phyloP scores from a whole-genome alignment of 2,329 filamentous ascomycete genomes.

The Chaetomiaceae sp. region DNA sequence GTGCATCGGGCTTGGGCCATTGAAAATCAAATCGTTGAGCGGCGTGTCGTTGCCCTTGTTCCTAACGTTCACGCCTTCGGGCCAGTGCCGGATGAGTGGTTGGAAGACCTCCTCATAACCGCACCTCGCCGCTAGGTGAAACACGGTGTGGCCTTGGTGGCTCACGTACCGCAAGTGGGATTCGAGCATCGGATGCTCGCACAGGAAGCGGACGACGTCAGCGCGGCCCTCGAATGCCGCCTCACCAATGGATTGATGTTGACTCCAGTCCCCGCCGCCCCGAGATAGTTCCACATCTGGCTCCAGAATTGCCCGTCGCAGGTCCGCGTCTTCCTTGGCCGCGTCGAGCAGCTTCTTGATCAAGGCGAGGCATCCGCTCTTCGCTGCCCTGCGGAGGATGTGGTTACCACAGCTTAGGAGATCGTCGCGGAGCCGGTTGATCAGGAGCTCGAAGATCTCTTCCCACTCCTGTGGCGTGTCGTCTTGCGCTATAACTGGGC shows the following conservation, averaged over 20 bases:
- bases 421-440: background rate
- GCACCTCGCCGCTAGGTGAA: background rate
- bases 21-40: background rate
- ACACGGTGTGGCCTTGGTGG: background rate
- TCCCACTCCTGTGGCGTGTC: background rate
- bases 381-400: background rate
- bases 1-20: background rate
- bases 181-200: background rate
- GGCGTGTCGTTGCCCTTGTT: background rate
- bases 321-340: background rate
- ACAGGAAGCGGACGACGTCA: constrained; percentile 1
- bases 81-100: background rate
- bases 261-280: background rate
- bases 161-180: background rate
- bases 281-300: too few species aligned
- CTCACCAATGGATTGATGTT: constrained; percentile 1
- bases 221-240: background rate
- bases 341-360: background rate
- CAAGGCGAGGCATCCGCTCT: background rate
- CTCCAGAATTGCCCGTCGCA: background rate
- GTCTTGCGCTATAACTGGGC: too few species aligned
- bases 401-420: background rate
- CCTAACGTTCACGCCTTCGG: background rate
- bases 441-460: background rate
- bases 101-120: background rate